phyloP scores from a whole-genome alignment of 495 filamentous ascomycete species.

The Rostrohypoxylon terebratum region DNA sequence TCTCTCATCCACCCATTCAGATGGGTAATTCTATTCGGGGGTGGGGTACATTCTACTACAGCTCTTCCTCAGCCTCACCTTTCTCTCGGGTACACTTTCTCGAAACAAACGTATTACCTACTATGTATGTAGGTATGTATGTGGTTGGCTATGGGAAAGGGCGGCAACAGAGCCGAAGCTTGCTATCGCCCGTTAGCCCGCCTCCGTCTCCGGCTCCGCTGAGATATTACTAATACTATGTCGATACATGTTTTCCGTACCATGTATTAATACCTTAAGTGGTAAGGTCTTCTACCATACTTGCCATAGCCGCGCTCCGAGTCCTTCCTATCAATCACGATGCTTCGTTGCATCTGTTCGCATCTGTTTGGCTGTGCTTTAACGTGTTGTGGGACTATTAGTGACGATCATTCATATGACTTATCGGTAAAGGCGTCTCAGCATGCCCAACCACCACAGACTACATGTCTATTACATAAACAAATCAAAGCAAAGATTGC shows the following conservation, averaged over 20 bases:
- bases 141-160: not conserved
- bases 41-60: not conserved
- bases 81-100: not conserved
- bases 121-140: no score
- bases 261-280: not conserved
- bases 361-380: slow-evolving; percentile 4
- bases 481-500: not conserved
- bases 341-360: slow-evolving; percentile 1
- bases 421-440: not conserved
- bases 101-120: no score
- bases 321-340: slow-evolving; percentile 20
- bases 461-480: not conserved
- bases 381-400: not conserved
- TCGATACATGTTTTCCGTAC: slow-evolving; percentile 1
- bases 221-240: not conserved
- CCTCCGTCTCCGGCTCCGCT: not conserved
- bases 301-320: slow-evolving; percentile 21
- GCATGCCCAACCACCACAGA: not conserved
- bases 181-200: not conserved
- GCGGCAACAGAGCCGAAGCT: not conserved
- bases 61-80: not conserved
- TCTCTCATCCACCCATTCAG: not conserved
- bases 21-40: not conserved
- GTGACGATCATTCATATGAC: slow-evolving; percentile 22
- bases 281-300: slow-evolving; percentile 31